phyloP scores from a whole-genome alignment of 2,329 filamentous ascomycete species.

The Cytospora piceae region DNA sequence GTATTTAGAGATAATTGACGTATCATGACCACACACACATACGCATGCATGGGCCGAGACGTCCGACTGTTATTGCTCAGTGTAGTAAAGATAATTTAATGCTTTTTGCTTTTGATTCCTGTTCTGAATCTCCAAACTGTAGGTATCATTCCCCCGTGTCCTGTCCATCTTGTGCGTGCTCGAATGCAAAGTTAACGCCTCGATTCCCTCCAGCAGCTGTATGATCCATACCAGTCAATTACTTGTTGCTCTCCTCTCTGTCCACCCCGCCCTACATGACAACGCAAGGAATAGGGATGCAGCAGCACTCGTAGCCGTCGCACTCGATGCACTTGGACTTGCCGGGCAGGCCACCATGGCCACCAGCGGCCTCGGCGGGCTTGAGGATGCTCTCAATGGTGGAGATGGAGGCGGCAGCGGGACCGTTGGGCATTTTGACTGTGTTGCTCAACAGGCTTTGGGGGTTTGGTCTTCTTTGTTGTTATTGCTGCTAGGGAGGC shows the following conservation, averaged over 20 bases:
- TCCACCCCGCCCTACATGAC: slow-evolving; percentile 46
- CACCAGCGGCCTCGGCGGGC: slow-evolving; percentile 45
- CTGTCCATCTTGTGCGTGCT: background rate
- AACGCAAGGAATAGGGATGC: slow-evolving; percentile 55
- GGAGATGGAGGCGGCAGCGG: slow-evolving; percentile 52
- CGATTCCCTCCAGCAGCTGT: background rate
- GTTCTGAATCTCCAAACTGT: background rate
- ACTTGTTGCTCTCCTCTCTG: background rate
- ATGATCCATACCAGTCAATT: no score
- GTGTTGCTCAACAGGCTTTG: slow-evolving; percentile 23
- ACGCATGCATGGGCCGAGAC: background rate
- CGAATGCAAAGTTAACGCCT: background rate
- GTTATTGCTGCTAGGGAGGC: background rate
- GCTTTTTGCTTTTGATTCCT: background rate
- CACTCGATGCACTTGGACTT: slow-evolving; percentile 56
- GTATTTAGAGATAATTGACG: slow-evolving; percentile 25
- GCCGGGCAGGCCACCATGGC: slow-evolving; percentile 34
- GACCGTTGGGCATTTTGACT: slow-evolving; percentile 45
- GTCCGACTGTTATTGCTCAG: no score
- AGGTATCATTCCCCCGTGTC: background rate
- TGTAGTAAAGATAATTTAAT: background rate
- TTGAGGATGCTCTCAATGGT: slow-evolving; percentile 57
- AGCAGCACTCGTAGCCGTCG: slow-evolving; percentile 57
- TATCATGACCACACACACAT: slow-evolving; percentile 11
- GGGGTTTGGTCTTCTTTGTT: background rate